phyloP scores from a whole-genome alignment of 2,329 filamentous ascomycete species.

The Aspergillus sp. region DNA sequence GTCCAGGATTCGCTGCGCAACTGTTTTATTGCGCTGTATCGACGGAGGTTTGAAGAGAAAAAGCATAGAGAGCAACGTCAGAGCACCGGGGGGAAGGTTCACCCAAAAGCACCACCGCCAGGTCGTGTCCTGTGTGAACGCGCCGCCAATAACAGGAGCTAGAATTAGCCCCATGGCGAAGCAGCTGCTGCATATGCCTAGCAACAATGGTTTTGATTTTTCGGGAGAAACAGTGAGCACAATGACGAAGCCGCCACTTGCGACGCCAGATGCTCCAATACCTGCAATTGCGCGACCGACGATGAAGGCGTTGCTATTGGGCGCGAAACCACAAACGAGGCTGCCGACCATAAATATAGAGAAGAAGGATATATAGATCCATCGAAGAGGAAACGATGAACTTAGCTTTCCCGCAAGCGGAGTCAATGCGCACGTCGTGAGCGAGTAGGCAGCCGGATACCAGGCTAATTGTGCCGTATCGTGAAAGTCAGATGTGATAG shows the following conservation, averaged over 20 bases:
- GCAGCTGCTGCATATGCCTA: slow-evolving; percentile 8
- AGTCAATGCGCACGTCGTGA: slow-evolving; percentile 13
- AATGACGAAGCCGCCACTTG: not conserved
- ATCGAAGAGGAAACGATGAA: slow-evolving; percentile 1
- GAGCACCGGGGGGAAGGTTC: not conserved
- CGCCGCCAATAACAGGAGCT: slow-evolving; percentile 13
- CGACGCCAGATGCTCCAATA: not conserved
- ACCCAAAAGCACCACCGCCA: not conserved
- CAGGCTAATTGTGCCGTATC: slow-evolving; percentile 12
- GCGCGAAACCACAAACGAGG: not conserved
- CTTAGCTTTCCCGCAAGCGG: slow-evolving; percentile 12
- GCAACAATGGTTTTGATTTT: not conserved
- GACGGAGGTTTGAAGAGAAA: not conserved
- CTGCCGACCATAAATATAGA: not conserved
- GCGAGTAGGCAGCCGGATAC: slow-evolving; percentile 14
- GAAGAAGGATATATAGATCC: not conserved
- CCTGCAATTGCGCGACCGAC: not conserved
- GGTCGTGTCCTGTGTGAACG: slow-evolving; percentile 4
- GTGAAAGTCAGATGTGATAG: slow-evolving; percentile 1
- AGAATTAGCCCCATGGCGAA: slow-evolving; percentile 12
- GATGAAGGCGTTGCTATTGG: not conserved
- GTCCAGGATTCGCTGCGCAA: not conserved
- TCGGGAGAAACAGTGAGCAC: not conserved
- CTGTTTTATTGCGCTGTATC: not conserved
- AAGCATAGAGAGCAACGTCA: not conserved